These are phyloP conservation scores for Saccharomycopsis synnaedendra DNA, from an alignment of 805 yeast species.

Conservation along the genomic window DNA sequence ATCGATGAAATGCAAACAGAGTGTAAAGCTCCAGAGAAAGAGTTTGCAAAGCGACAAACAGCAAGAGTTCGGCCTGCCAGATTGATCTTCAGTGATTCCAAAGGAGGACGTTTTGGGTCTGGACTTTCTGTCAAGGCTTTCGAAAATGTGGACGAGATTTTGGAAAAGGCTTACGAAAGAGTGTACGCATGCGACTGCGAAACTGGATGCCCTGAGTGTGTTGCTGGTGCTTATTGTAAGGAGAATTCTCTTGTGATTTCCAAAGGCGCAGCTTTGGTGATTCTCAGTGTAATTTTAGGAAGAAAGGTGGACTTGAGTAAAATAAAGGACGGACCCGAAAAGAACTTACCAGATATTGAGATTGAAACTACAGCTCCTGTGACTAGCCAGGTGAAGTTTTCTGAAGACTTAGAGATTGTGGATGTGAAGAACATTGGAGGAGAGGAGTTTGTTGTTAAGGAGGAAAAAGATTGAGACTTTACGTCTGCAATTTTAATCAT, in stretches of 20 bases:
- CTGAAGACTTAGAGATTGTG: conserved; percentile 47
- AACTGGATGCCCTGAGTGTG: conserved; percentile 68
- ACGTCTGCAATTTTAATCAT: not conserved
- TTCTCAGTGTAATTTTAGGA: conserved; percentile 53
- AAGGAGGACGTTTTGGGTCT: conserved; percentile 70
- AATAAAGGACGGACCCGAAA: conserved; percentile 12
- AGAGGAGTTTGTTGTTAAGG: conserved; percentile 2
- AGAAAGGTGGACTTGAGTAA: conserved; percentile 29
- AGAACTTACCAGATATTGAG: conserved; percentile 15
- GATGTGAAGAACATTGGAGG: conserved; percentile 25
- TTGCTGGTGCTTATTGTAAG: conserved; percentile 71
- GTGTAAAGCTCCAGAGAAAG: conserved; percentile 96
- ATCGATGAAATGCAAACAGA: conserved; percentile 79
- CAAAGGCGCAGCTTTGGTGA: conserved; percentile 71
- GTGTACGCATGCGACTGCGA: conserved; percentile 58
- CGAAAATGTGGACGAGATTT: conserved; percentile 59
- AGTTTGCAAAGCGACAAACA: conserved; percentile 69
- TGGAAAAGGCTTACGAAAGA: conserved; percentile 46
- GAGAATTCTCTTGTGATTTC: conserved; percentile 78
- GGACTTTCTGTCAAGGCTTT: conserved; percentile 76
- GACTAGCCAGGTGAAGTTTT: conserved; percentile 43
- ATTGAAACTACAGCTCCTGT: conserved; percentile 62
- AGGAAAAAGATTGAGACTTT: not conserved
- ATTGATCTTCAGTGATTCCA: conserved; percentile 70
- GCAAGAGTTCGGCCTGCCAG: conserved; percentile 76